These are phyloP conservation scores for Ramaria sp. DNA, from an alignment of 768 basidiomycete genomes.

Conservation along the genomic window DNA sequence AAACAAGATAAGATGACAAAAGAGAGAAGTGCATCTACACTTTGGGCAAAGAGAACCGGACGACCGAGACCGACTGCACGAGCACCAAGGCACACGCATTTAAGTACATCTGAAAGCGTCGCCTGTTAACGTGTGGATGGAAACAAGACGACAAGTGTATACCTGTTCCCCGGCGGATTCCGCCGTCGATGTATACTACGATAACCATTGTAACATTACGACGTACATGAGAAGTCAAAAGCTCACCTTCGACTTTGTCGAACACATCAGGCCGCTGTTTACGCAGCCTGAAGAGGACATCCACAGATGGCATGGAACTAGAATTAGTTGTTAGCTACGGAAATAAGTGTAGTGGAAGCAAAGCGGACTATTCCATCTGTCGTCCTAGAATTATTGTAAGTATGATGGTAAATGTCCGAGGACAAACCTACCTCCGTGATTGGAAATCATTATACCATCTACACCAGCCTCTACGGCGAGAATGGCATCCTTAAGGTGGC, in stretches of 20 bases:
- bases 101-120: constrained; percentile 54
- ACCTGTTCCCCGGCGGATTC: constrained; percentile 72
- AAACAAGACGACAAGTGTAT: constrained; percentile 9
- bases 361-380: constrained; percentile 68
- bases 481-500: constrained; percentile 58
- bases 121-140: background rate
- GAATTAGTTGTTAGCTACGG: constrained; percentile 15
- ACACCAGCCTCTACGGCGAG: constrained; percentile 76
- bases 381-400: constrained; percentile 37
- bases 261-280: constrained; percentile 68
- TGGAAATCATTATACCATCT: constrained; percentile 81
- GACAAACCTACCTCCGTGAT: constrained; percentile 66
- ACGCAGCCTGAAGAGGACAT: constrained; percentile 66
- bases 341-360: constrained; percentile 18
- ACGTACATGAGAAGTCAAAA: background rate
- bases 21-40: constrained; percentile 33
- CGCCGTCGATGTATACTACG: constrained; percentile 85
- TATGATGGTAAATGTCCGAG: background rate
- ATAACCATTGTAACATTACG: background rate
- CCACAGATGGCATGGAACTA: constrained; percentile 68
- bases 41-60: constrained; percentile 78
- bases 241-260: constrained; percentile 51
- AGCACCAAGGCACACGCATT: constrained; percentile 85
- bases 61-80: constrained; percentile 80
- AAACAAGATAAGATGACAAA: background rate